Evolutionary conservation across 257 asterid species (phyloP), one percentile per base, ranked within the genome.

Genomic region (Solanum medicagineum): DNA sequence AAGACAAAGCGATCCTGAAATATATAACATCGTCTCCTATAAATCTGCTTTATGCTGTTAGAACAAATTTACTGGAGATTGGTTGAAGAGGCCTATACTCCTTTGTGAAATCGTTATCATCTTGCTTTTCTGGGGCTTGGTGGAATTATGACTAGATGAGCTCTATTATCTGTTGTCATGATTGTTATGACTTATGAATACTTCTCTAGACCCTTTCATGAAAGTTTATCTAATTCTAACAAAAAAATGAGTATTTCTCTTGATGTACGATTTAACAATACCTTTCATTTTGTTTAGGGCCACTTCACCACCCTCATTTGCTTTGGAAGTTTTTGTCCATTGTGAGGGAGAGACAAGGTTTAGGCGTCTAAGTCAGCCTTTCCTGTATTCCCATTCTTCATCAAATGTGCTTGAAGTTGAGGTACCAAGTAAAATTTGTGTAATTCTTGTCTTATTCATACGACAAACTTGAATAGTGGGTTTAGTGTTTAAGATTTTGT

Each of bases 301-400:
- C 86, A 95, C 99, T 86, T 94, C 97, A 88, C 99, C 99, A 79
- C 96, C 97, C 79, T 94, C 96, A 42, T 92, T 94, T 89, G 97
- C 97, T 54, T 83, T 94, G 90, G 97, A 96, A 92, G 94, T 94
- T 91, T 96, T 96, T 89, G 93, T 96, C 81, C 98, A 96, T 71
- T 94, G 98, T 75, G 99, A 91, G 91, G 98, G 98, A 82, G 98
- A 95, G 92, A 86, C 98, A 14, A 93, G 97, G 89, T 96, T 96
- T 91, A 93, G 98, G 90, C 95, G 98, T 91, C 91, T 96, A 75
- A 93, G 97, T 87, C 91, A 90, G 87, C 99, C 99, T 83, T 96
- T 92, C 90, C 85, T 96, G 86, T 96, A 95, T 89, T 96, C 98
- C 57, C 99, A 91, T 88, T 95, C 98, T 86, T 95, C 99, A 63